Evolutionary conservation across 2,329 filamentous ascomycete genomes (phyloP).

Genomic region (Aspergillus quadricinctus): DNA sequence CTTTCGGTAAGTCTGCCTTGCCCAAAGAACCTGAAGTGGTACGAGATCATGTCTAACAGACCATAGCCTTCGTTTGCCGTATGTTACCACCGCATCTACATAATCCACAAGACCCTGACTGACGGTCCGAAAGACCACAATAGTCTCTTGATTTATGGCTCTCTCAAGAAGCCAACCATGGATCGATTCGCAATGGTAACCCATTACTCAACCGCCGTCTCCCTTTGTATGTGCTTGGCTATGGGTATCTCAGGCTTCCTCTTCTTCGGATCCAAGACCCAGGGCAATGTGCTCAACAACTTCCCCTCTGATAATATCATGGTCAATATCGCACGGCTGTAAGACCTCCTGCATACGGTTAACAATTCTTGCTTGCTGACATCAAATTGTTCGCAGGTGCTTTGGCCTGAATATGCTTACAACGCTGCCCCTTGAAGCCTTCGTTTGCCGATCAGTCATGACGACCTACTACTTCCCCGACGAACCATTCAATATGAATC

Average conservation of each 20-base stretch:
- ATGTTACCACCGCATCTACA: conserved; percentile 24
- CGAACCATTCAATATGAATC: conserved; percentile 73
- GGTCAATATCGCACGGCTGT: conserved; percentile 88
- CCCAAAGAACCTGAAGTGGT: conserved; percentile 1
- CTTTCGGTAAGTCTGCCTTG: conserved; percentile 64
- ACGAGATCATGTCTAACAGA: conserved; percentile 27
- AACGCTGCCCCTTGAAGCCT: conserved; percentile 90
- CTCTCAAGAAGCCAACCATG: conserved; percentile 86
- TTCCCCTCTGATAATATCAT: conserved; percentile 86
- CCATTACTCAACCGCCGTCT: conserved; percentile 86
- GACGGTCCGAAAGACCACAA: conserved; percentile 66
- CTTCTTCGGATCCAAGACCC: conserved; percentile 84
- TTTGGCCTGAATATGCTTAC: conserved; percentile 99
- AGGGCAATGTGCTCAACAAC: conserved; percentile 97
- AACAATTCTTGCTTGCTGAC: conserved; percentile 16
- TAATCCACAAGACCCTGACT: conserved; percentile 7
- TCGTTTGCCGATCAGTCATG: conserved; percentile 97
- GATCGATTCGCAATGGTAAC: conserved; percentile 92
- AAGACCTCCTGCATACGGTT: conserved; percentile 18
- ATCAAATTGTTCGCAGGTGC: conserved; percentile 47
- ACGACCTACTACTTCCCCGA: conserved; percentile 72
- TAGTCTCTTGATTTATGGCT: conserved; percentile 94
- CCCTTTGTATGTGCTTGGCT: conserved; percentile 82
- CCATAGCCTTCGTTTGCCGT: conserved; percentile 62
- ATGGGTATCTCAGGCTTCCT: conserved; percentile 89